Evolutionary conservation across 805 yeast species (phyloP).

Genomic region (Pichia deserticola): DNA sequence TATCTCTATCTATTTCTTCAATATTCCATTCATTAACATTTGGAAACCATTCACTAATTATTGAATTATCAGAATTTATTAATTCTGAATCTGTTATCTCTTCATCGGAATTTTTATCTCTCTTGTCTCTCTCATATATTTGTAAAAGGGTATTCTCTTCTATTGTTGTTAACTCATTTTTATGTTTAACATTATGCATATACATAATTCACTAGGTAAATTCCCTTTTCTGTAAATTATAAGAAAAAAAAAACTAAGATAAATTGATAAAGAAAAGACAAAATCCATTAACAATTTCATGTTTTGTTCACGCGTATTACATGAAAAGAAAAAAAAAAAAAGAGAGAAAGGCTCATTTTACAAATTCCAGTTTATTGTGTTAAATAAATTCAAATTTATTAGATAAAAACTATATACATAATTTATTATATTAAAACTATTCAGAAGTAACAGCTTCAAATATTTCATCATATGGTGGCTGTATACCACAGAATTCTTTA

Average conservation of each 20-base stretch:
- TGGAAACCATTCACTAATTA: slow-evolving; percentile 15
- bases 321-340: no score
- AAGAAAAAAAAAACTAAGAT: no score
- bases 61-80: background rate
- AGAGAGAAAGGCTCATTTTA: no score
- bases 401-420: background rate
- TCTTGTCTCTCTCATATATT: background rate
- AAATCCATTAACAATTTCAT: no score
- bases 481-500: slow-evolving; percentile 60
- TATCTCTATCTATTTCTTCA: slow-evolving; percentile 18
- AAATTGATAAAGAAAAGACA: no score
- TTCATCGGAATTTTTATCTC: background rate
- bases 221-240: no score
- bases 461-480: slow-evolving; percentile 56
- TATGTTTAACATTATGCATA: no score
- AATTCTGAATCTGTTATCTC: background rate
- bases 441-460: slow-evolving; percentile 47
- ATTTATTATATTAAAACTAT: background rate
- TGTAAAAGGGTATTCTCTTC: background rate
- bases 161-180: background rate
- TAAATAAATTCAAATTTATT: background rate
- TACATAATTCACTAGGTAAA: no score
- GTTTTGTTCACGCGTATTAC: no score
- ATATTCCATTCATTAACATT: slow-evolving; percentile 15
- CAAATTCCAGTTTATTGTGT: no score